These are phyloP conservation scores for Vanilla planifolia DNA, from an alignment of 106 monocot species.

Conservation along the genomic window DNA sequence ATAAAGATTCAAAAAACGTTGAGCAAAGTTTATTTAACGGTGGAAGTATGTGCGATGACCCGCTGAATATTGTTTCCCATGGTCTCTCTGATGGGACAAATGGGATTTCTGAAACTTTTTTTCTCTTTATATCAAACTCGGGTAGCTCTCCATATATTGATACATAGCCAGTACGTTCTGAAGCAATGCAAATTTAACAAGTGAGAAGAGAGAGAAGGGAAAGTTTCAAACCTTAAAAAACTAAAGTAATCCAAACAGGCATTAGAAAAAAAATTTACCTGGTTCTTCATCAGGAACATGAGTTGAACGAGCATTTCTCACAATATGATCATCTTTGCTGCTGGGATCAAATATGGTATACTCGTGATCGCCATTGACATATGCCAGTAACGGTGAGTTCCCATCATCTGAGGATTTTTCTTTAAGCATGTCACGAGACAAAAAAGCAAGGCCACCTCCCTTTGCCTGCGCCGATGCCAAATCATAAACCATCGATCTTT, in stretches of 20 bases:
- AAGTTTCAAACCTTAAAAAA: not conserved
- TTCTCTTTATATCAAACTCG: constrained; percentile 26
- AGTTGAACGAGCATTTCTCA: constrained; percentile 13
- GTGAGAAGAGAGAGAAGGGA: not conserved
- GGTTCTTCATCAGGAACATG: constrained; percentile 32
- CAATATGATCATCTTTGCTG: constrained; percentile 18
- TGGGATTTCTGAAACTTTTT: constrained; percentile 30
- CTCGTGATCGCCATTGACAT: constrained; percentile 66
- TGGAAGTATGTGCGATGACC: constrained; percentile 78
- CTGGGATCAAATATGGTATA: constrained; percentile 79
- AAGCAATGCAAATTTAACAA: not conserved
- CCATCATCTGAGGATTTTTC: constrained; percentile 15
- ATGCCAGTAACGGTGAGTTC: constrained; percentile 35
- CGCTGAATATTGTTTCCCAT: constrained; percentile 87
- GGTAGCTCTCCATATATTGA: constrained; percentile 83
- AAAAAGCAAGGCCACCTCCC: constrained; percentile 64
- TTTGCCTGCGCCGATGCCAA: constrained; percentile 43
- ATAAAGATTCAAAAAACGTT: constrained; percentile 61
- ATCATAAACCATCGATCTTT: not conserved
- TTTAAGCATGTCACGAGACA: constrained; percentile 21
- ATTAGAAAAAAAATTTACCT: constrained; percentile 25
- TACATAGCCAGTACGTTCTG: constrained; percentile 63
- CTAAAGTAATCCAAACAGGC: no score
- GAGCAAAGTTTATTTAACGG: constrained; percentile 74
- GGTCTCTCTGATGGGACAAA: constrained; percentile 67